A percentile compares a stretch with the other conserved stretches of the same genome.
Conservation (phyloP, 495 filamentous ascomycete species). For the Oleoguttula mirabilis region DNA sequence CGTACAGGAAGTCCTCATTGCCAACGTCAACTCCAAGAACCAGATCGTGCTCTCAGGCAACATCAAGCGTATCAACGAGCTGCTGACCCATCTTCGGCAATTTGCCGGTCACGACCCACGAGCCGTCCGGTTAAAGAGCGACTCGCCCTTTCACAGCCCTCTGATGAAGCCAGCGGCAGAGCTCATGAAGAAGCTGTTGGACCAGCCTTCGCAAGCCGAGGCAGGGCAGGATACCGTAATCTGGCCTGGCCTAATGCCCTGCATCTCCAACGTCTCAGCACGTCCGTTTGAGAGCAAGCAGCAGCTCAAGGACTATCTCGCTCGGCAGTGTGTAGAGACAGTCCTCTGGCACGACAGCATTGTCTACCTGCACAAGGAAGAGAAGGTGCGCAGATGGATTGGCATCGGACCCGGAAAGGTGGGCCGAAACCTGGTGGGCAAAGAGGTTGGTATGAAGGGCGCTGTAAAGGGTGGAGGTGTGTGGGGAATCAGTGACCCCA, state of each 20-base stretch:
- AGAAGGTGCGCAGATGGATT: slow-evolving; percentile 75
- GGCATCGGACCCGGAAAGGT: slow-evolving; percentile 94
- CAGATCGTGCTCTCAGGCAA: slow-evolving; percentile 91
- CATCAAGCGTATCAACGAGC: slow-evolving; percentile 68
- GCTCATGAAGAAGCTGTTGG: slow-evolving; percentile 55
- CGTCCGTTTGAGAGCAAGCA: slow-evolving; percentile 60
- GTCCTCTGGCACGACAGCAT: slow-evolving; percentile 91
- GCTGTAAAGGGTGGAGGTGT: slow-evolving; percentile 76
- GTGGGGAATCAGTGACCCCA: slow-evolving; percentile 79
- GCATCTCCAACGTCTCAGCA: slow-evolving; percentile 76
- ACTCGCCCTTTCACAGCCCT: slow-evolving; percentile 85
- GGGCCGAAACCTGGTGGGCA: slow-evolving; percentile 83
- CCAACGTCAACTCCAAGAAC: slow-evolving; percentile 90
- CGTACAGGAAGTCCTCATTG: slow-evolving; percentile 79
- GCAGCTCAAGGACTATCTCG: slow-evolving; percentile 63
- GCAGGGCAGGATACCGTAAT: slow-evolving; percentile 44
- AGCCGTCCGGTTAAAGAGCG: slow-evolving; percentile 74
- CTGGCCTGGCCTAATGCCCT: slow-evolving; percentile 63
- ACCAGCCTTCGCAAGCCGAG: slow-evolving; percentile 31
- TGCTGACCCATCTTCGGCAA: slow-evolving; percentile 80
- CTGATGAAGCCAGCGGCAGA: slow-evolving; percentile 77
- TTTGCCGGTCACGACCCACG: slow-evolving; percentile 90
- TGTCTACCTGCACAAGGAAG: slow-evolving; percentile 74
- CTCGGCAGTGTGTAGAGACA: slow-evolving; percentile 72
- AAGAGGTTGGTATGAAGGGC: slow-evolving; percentile 87